A percentile compares a stretch with the other conserved stretches of the same genome.
Evolutionary conservation across 257 asterid species (phyloP).

Genomic region (Nicotiana tomentosiformis): DNA sequence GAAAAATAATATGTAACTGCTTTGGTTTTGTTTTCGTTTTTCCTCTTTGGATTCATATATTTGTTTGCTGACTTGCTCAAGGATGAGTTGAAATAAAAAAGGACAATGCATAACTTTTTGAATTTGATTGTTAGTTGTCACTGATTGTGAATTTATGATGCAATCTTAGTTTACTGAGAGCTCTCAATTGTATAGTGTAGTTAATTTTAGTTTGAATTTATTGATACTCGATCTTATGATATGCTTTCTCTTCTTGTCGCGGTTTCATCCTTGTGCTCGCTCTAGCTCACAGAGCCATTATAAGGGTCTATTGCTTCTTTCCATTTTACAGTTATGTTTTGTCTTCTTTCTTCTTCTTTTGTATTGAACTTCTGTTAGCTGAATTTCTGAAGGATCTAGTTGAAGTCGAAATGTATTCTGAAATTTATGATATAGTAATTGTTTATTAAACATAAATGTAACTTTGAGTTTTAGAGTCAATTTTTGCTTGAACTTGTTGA

Average conservation of each 20-base stretch:
- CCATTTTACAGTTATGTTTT: not conserved
- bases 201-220: constrained; percentile 3
- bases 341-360: not conserved
- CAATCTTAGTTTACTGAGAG: not conserved
- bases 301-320: not conserved
- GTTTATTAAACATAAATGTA: not conserved
- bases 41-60: not conserved
- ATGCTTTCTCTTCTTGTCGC: not conserved
- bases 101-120: not conserved
- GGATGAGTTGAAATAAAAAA: not conserved
- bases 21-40: not conserved
- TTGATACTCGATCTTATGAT: not conserved
- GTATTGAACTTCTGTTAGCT: not conserved
- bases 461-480: not conserved
- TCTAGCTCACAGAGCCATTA: not conserved
- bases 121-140: not conserved
- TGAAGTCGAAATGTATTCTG: not conserved
- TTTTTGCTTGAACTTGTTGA: not conserved
- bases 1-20: not conserved
- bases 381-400: constrained; percentile 3
- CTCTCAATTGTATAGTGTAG: not conserved
- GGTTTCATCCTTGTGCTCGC: not conserved
- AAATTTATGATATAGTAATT: not conserved
- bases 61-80: not conserved
- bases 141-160: not conserved